phyloP scores from a whole-genome alignment of 805 yeast species.

The Candida glaebosa region DNA sequence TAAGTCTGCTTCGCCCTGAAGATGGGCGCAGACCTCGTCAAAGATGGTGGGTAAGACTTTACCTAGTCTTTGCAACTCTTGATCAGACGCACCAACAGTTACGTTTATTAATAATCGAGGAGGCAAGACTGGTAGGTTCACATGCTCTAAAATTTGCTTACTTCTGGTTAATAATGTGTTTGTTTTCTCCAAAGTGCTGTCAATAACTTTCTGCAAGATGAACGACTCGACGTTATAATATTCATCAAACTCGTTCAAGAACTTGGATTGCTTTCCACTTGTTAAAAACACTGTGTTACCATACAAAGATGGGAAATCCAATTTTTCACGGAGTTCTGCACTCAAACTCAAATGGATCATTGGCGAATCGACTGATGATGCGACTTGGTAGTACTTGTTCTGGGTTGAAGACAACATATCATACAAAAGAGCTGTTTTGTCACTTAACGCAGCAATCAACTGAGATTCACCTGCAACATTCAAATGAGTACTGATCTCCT shows the following conservation, averaged over 20 bases:
- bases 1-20: slow-evolving; percentile 23
- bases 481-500: slow-evolving; percentile 40
- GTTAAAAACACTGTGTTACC: slow-evolving; percentile 45
- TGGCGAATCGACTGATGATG: slow-evolving; percentile 62
- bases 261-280: slow-evolving; percentile 44
- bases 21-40: slow-evolving; percentile 18
- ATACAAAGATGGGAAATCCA: slow-evolving; percentile 47
- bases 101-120: slow-evolving; percentile 36
- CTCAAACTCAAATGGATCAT: slow-evolving; percentile 62
- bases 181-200: slow-evolving; percentile 47
- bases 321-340: slow-evolving; percentile 39
- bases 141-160: slow-evolving; percentile 65
- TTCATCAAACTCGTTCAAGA: slow-evolving; percentile 38
- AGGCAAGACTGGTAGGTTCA: slow-evolving; percentile 53
- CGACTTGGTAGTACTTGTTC: slow-evolving; percentile 45
- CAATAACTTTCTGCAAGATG: slow-evolving; percentile 65
- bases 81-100: slow-evolving; percentile 23
- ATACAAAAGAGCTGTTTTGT: slow-evolving; percentile 39
- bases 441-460: slow-evolving; percentile 31
- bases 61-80: slow-evolving; percentile 24
- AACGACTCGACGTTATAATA: slow-evolving; percentile 51
- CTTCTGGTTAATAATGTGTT: slow-evolving; percentile 63
- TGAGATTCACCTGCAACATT: slow-evolving; percentile 31
- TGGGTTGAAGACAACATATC: slow-evolving; percentile 36
- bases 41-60: slow-evolving; percentile 20